Evolutionary conservation across 148 eudicot species (phyloP).

Genomic region (Nepenthes mirabilis): DNA sequence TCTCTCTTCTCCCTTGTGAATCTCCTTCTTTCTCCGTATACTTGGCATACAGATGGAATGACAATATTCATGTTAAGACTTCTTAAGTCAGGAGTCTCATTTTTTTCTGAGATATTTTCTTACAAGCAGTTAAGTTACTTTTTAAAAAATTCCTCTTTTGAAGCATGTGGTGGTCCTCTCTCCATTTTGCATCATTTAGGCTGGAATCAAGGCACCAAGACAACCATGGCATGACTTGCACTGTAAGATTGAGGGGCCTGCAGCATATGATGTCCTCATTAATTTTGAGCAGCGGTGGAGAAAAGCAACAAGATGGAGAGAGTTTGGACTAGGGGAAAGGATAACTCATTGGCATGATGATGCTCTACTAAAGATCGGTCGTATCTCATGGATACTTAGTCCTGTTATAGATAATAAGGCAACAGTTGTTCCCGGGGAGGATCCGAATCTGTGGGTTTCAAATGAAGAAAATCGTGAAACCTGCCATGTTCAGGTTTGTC

Average conservation of each 20-base stretch:
- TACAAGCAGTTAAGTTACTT: not conserved
- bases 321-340: slow-evolving; percentile 65
- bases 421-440: slow-evolving; percentile 45
- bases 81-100: too few species aligned
- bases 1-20: not conserved
- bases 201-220: slow-evolving; percentile 90
- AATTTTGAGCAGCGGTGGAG: slow-evolving; percentile 98
- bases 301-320: slow-evolving; percentile 75
- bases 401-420: slow-evolving; percentile 34
- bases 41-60: too few species aligned
- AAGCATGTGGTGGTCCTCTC: not conserved
- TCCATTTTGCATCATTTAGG: slow-evolving; percentile 24
- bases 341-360: slow-evolving; percentile 76
- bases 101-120: not conserved
- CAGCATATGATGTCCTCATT: slow-evolving; percentile 90
- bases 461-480: slow-evolving; percentile 56
- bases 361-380: slow-evolving; percentile 83
- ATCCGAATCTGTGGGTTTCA: slow-evolving; percentile 53
- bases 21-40: not conserved
- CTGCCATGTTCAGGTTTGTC: slow-evolving; percentile 89
- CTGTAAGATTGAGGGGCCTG: slow-evolving; percentile 87
- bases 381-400: slow-evolving; percentile 97
- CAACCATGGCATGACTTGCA: slow-evolving; percentile 99
- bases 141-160: not conserved
- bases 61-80: too few species aligned